Evolutionary conservation across 2,329 filamentous ascomycete species (phyloP).

Genomic region (Colletotrichum acutatum): DNA sequence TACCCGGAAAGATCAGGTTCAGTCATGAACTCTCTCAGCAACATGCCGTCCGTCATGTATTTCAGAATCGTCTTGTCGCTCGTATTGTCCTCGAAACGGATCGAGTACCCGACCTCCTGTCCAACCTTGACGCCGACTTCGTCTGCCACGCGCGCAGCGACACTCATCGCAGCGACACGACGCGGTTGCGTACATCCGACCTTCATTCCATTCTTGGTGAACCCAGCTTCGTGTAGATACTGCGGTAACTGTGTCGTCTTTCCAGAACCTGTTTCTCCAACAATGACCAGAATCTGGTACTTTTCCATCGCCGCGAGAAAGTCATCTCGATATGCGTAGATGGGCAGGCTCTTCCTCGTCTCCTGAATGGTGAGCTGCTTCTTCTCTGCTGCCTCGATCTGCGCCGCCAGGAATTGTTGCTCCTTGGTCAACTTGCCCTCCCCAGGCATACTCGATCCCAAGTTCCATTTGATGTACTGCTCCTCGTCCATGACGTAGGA

Average conservation of each 20-base stretch:
- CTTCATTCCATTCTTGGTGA: constrained; percentile 84
- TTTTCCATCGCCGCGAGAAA: constrained; percentile 88
- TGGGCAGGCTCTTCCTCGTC: constrained; percentile 88
- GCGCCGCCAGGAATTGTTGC: constrained; percentile 80
- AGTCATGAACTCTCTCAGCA: constrained; percentile 88
- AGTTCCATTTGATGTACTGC: constrained; percentile 86
- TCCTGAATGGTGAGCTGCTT: constrained; percentile 91
- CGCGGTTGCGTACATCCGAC: constrained; percentile 95
- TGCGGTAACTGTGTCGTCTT: constrained; percentile 97
- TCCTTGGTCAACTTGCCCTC: constrained; percentile 82
- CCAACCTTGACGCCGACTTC: constrained; percentile 92
- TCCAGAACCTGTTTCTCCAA: constrained; percentile 93
- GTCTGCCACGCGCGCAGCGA: constrained; percentile 94
- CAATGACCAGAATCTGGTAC: constrained; percentile 89
- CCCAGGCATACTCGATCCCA: constrained; percentile 78
- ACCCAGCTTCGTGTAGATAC: constrained; percentile 91
- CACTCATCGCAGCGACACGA: constrained; percentile 96
- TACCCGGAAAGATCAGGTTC: constrained; percentile 87
- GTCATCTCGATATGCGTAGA: constrained; percentile 87
- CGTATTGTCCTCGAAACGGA: constrained; percentile 93
- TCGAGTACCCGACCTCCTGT: constrained; percentile 92
- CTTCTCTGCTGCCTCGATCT: constrained; percentile 89
- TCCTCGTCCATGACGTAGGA: constrained; percentile 93
- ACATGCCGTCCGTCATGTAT: constrained; percentile 98
- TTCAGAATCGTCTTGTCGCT: constrained; percentile 92